These are phyloP conservation scores for Nicotiana undulata DNA, from an alignment of 257 asterid genomes.

Conservation along the genomic window DNA sequence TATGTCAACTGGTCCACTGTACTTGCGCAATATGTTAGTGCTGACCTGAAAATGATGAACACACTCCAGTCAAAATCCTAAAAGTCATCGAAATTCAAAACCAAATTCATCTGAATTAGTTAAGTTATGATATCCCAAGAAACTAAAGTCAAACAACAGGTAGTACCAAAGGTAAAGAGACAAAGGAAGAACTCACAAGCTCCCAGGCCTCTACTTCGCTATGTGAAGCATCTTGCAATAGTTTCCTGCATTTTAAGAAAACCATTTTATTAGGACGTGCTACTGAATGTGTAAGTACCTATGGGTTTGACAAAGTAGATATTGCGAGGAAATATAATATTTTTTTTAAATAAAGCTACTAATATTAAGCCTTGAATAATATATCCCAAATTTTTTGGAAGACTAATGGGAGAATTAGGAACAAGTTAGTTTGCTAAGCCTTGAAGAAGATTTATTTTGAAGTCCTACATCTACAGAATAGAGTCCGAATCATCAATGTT, in stretches of 20 bases:
- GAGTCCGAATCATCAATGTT: background rate
- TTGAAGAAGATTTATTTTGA: background rate
- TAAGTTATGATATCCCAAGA: background rate
- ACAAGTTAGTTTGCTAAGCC: background rate
- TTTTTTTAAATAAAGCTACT: background rate
- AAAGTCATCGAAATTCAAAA: conserved; percentile 2
- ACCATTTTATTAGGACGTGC: background rate
- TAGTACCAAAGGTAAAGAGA: background rate
- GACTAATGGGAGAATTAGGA: background rate
- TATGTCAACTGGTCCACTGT: conserved; percentile 67
- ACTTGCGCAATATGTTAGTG: conserved; percentile 65
- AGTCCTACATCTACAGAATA: background rate
- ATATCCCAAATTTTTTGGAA: background rate
- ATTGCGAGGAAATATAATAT: background rate
- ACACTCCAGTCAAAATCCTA: background rate
- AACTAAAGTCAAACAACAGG: background rate
- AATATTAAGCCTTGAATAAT: background rate
- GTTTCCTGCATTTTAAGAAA: conserved; percentile 37
- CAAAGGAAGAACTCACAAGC: conserved; percentile 37
- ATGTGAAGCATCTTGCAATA: conserved; percentile 27
- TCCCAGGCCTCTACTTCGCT: conserved; percentile 69
- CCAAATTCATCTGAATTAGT: background rate
- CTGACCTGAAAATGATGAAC: conserved; percentile 42
- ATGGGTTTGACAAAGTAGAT: background rate
- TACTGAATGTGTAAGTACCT: background rate